Percentiles rank a stretch among this genome's conserved stretches.
Conservation (phyloP, 192 early-diverging fungal species). For the Polychytrium aggregatum region DNA sequence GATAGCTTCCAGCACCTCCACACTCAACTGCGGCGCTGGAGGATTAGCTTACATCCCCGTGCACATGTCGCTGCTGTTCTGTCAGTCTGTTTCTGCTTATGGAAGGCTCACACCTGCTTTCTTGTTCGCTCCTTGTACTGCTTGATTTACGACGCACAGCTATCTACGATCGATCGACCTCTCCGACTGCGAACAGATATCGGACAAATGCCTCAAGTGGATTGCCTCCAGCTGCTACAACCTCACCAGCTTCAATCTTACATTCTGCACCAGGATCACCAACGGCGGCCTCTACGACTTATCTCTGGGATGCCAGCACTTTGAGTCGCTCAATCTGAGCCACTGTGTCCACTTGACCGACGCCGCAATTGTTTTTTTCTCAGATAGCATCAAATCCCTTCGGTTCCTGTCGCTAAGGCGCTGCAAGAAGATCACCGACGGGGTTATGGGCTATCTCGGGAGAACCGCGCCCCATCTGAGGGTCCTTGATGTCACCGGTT, state of each 20-base stretch:
- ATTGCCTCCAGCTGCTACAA: slow-evolving; percentile 26
- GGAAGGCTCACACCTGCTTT: too few relatives aligned
- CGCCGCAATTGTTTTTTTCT: slow-evolving; percentile 26
- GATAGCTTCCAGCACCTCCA: too few relatives aligned
- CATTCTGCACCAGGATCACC: slow-evolving; percentile 37
- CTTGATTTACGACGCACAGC: too few relatives aligned
- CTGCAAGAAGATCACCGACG: slow-evolving; percentile 32
- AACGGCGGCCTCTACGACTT: slow-evolving; percentile 38
- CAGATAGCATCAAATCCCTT: slow-evolving; percentile 15
- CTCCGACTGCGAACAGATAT: slow-evolving; percentile 35
- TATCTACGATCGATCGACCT: slow-evolving; percentile 18
- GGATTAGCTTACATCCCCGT: too few relatives aligned
- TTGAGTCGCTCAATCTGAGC: slow-evolving; percentile 21
- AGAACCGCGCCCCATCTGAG: slow-evolving; percentile 8
- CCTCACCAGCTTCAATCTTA: slow-evolving; percentile 21
- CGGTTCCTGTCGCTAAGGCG: slow-evolving; percentile 19
- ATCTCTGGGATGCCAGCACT: slow-evolving; percentile 25
- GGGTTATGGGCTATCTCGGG: slow-evolving; percentile 15
- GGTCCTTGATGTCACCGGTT: slow-evolving; percentile 21
- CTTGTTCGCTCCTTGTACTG: too few relatives aligned
- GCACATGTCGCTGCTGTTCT: too few relatives aligned
- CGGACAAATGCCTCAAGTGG: slow-evolving; percentile 42
- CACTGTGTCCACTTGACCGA: slow-evolving; percentile 34
- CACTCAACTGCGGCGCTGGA: too few relatives aligned
- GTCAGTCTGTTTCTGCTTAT: too few relatives aligned